Conservation (phyloP, 148 eudicot genomes). For the Chenopodium berlandieri region DNA sequence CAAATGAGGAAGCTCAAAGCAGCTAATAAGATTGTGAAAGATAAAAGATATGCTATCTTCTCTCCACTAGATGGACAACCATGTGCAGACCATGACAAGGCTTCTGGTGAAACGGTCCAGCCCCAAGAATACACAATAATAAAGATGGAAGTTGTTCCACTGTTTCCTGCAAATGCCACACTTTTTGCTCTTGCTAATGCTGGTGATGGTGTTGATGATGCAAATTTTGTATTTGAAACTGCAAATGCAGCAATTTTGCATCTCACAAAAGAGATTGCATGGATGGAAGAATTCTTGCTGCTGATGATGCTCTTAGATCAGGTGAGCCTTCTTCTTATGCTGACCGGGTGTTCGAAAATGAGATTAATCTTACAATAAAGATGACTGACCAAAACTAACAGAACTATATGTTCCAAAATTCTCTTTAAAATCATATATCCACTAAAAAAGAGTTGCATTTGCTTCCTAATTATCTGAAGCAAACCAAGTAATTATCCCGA, state of each 20-base stretch:
- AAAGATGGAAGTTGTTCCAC: constrained; percentile 84
- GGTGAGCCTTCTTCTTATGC: constrained; percentile 64
- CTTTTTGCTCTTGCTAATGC: constrained; percentile 90
- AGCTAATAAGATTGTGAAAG: constrained; percentile 80
- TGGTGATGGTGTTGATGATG: constrained; percentile 97
- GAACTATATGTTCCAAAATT: constrained; percentile 68
- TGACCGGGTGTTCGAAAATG: constrained; percentile 84
- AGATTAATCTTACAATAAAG: constrained; percentile 66
- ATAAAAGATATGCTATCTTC: constrained; percentile 64
- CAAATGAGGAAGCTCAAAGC: constrained; percentile 78
- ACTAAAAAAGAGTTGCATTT: too few relatives aligned
- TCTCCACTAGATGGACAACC: constrained; percentile 95
- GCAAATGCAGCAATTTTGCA: constrained; percentile 89
- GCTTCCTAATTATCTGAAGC: too few relatives aligned
- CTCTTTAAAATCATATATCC: too few relatives aligned
- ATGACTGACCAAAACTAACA: constrained; percentile 62
- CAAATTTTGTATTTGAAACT: constrained; percentile 89
- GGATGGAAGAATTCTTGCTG: constrained; percentile 78
- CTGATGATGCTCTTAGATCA: constrained; percentile 51
- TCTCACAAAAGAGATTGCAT: constrained; percentile 76
- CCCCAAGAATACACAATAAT: constrained; percentile 93
- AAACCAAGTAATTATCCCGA: too few relatives aligned
- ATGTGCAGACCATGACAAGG: constrained; percentile 95
- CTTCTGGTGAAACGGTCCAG: constrained; percentile 93
- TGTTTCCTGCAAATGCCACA: constrained; percentile 70